Conservation (phyloP, 1,284 basidiomycete genomes). For the Clitocybe nebularis region DNA sequence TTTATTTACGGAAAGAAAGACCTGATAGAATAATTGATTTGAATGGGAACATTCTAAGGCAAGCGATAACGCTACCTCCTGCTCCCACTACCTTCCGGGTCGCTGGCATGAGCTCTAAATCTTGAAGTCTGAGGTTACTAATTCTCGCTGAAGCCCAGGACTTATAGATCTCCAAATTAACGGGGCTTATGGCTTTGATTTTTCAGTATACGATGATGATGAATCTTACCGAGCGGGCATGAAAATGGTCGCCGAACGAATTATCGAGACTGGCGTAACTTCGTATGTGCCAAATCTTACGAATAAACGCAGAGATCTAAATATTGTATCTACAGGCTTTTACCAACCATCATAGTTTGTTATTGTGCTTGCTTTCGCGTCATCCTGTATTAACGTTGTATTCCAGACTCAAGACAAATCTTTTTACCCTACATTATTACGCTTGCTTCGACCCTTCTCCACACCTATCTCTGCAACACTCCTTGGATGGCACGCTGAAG, state of each 20-base stretch:
- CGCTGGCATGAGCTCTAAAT: no score
- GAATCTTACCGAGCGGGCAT: conserved; percentile 66
- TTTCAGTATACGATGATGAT: conserved; percentile 76
- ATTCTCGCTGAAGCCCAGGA: conserved; percentile 51
- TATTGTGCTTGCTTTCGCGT: neutral
- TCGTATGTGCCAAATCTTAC: conserved; percentile 46
- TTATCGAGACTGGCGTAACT: conserved; percentile 86
- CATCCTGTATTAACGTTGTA: conserved; percentile 1
- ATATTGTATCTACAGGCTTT: conserved; percentile 38
- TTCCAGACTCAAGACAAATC: conserved; percentile 69
- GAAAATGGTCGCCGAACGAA: conserved; percentile 66
- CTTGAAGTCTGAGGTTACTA: neutral
- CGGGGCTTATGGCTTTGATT: conserved; percentile 88
- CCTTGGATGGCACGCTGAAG: conserved; percentile 88
- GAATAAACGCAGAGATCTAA: conserved; percentile 8
- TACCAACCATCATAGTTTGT: conserved; percentile 77
- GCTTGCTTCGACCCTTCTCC: conserved; percentile 60
- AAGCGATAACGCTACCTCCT: conserved; percentile 10
- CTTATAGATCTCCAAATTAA: conserved; percentile 82
- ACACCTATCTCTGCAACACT: conserved; percentile 60
- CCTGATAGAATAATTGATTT: conserved; percentile 64
- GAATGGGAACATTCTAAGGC: conserved; percentile 71
- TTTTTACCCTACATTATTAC: conserved; percentile 64
- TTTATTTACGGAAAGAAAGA: conserved; percentile 58
- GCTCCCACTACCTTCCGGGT: no score